These are phyloP conservation scores for Yarrowia sp. DNA, from an alignment of 805 yeast genomes.

Conservation along the genomic window DNA sequence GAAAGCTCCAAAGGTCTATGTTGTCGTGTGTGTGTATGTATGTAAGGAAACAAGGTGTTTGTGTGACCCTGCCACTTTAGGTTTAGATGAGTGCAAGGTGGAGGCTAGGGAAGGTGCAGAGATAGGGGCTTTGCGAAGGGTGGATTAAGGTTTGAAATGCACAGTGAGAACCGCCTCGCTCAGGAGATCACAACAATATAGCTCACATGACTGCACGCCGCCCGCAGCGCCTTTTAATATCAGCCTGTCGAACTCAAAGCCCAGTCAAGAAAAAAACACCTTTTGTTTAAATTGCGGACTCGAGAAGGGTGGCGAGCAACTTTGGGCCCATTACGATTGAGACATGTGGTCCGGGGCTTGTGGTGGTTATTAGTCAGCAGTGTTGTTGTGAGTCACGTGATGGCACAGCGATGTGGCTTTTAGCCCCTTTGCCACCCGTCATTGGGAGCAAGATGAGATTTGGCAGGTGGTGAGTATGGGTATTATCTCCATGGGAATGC, in stretches of 20 bases:
- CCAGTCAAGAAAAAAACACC: background rate
- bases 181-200: background rate
- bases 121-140: background rate
- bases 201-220: background rate
- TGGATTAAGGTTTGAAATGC: background rate
- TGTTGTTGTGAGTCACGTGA: too few species aligned
- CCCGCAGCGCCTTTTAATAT: background rate
- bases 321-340: background rate
- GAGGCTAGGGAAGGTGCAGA: background rate
- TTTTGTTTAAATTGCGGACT: background rate
- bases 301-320: background rate
- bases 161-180: background rate
- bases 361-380: background rate
- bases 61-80: slow-evolving; percentile 10
- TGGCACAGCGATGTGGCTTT: too few species aligned
- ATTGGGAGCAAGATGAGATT: too few species aligned
- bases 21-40: slow-evolving; percentile 20
- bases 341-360: background rate
- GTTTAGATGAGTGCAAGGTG: background rate
- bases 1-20: background rate
- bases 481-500: too few species aligned
- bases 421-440: background rate
- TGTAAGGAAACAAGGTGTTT: slow-evolving; percentile 19
- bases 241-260: background rate
- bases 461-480: too few species aligned